phyloP scores from a whole-genome alignment of 176 grass and related monocot species.

The Calamus simplicifolius region DNA sequence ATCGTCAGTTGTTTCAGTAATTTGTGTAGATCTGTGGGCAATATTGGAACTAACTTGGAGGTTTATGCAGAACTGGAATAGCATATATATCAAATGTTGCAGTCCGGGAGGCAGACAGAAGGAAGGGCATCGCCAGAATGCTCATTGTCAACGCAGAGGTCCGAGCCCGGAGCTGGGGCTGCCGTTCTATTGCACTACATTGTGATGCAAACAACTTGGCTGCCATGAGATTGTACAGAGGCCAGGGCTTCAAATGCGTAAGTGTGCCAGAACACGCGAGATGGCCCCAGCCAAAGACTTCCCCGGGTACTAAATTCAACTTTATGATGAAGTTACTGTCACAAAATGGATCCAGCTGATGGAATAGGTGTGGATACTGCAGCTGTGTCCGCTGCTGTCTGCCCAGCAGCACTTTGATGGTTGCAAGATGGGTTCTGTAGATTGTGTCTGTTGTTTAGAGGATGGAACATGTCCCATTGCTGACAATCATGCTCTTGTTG shows the following conservation, averaged over 20 bases:
- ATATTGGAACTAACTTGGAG: neutral
- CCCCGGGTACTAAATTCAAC: constrained; percentile 42
- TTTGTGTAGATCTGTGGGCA: no score
- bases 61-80: constrained; percentile 64
- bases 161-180: constrained; percentile 65
- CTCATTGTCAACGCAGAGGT: constrained; percentile 60
- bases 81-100: constrained; percentile 93
- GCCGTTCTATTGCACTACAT: constrained; percentile 74
- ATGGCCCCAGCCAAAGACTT: constrained; percentile 64
- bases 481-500: no score
- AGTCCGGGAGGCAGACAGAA: constrained; percentile 48
- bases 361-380: no score
- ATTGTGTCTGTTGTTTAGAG: no score
- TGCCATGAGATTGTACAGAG: constrained; percentile 50
- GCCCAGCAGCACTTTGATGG: no score
- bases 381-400: no score
- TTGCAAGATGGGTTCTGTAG: no score
- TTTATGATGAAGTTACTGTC: constrained; percentile 83
- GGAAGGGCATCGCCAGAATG: constrained; percentile 81
- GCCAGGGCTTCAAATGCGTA: constrained; percentile 66
- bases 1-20: no score
- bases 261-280: constrained; percentile 49
- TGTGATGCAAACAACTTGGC: constrained; percentile 72
- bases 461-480: no score
- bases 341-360: constrained; percentile 6